phyloP scores from a whole-genome alignment of 2,329 filamentous ascomycete genomes.

The Microcyclospora pomicola region DNA sequence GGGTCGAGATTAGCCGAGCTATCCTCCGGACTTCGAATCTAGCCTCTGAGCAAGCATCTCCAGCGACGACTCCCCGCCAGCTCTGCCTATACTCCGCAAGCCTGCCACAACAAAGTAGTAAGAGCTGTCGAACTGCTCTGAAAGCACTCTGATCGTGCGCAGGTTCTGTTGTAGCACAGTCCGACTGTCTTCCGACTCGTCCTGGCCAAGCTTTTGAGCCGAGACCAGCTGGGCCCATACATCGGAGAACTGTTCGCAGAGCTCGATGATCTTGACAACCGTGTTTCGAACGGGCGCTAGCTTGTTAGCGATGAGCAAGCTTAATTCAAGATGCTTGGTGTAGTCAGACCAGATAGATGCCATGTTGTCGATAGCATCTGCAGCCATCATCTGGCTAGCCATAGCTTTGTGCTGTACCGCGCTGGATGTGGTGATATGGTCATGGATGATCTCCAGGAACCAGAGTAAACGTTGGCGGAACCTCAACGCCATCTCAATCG shows the following conservation, averaged over 20 bases:
- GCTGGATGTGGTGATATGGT: slow-evolving; percentile 62
- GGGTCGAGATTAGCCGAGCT: too few species aligned
- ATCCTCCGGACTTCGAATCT: slow-evolving; percentile 31
- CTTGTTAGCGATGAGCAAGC: slow-evolving; percentile 55
- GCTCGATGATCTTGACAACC: slow-evolving; percentile 62
- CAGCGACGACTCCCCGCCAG: slow-evolving; percentile 59
- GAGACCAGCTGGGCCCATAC: slow-evolving; percentile 28
- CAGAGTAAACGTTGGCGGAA: slow-evolving; percentile 54
- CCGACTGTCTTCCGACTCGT: slow-evolving; percentile 12
- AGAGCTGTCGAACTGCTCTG: slow-evolving; percentile 47
- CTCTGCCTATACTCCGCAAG: slow-evolving; percentile 59
- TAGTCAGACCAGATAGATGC: slow-evolving; percentile 53
- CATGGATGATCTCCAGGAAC: slow-evolving; percentile 62
- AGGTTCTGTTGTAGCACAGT: slow-evolving; percentile 13
- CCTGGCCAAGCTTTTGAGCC: not conserved
- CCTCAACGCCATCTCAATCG: slow-evolving; percentile 28
- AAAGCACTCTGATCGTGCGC: slow-evolving; percentile 10
- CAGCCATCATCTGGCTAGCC: slow-evolving; percentile 40
- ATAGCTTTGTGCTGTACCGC: slow-evolving; percentile 46
- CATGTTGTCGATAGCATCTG: slow-evolving; percentile 71
- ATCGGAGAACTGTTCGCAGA: slow-evolving; percentile 57
- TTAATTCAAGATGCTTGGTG: slow-evolving; percentile 47
- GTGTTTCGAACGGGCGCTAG: slow-evolving; percentile 57
- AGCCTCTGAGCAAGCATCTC: slow-evolving; percentile 71
- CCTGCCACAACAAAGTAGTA: slow-evolving; percentile 59